Evolutionary conservation across 208 protist genomes (phyloP).

Genomic region (Leishmania tropica): DNA sequence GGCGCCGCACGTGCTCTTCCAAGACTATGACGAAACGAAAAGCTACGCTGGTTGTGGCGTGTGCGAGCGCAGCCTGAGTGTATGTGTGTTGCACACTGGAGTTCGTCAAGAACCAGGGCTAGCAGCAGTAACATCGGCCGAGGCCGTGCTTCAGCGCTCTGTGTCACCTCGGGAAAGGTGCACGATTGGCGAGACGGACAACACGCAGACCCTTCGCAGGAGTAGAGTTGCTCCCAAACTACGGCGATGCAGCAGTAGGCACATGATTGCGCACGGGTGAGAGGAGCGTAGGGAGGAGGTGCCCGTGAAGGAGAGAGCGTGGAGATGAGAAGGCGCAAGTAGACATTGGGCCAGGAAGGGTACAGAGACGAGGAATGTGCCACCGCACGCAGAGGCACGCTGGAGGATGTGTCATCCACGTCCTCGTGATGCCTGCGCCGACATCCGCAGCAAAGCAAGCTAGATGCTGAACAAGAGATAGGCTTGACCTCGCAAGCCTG

Average conservation of each 20-base stretch:
- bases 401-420: not conserved
- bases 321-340: not conserved
- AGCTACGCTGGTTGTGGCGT: not conserved
- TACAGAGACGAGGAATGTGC: not conserved
- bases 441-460: not conserved
- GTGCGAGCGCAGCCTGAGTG: not conserved
- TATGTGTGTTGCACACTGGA: not conserved
- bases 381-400: not conserved
- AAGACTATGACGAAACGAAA: too few species aligned
- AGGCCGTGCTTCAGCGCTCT: not conserved
- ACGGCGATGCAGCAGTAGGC: not conserved
- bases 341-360: not conserved
- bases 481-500: not conserved
- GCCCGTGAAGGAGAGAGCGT: conserved; percentile 1
- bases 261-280: not conserved
- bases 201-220: not conserved
- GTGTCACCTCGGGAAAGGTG: not conserved
- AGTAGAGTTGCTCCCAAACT: not conserved
- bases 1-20: not conserved
- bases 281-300: not conserved
- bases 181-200: not conserved
- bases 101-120: not conserved
- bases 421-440: not conserved
- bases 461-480: not conserved
- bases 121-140: not conserved